Percentiles rank a stretch among this genome's conserved stretches.
Evolutionary conservation across 176 grass and related monocot species (phyloP).

Genomic region (Aegilops longissima): DNA sequence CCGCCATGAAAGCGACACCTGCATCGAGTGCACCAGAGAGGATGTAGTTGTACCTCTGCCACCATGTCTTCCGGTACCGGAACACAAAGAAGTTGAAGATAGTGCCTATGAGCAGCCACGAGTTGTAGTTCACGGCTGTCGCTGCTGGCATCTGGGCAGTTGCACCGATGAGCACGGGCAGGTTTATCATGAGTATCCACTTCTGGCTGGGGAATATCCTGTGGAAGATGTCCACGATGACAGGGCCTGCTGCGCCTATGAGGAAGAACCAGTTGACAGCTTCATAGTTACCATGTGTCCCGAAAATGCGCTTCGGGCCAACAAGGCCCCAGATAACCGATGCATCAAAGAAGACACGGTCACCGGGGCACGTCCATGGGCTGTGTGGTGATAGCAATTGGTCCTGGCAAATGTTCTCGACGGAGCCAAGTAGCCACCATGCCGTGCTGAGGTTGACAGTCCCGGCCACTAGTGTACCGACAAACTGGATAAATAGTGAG

Average conservation of each 20-base stretch:
- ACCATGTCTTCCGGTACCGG: slow-evolving; percentile 71
- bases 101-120: too few relatives aligned
- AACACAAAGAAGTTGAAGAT: too few relatives aligned
- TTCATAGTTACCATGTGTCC: slow-evolving; percentile 44
- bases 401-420: slow-evolving; percentile 51
- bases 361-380: background rate
- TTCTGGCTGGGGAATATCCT: slow-evolving; percentile 49
- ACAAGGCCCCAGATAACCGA: slow-evolving; percentile 89
- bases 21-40: slow-evolving; percentile 65
- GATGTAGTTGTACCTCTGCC: background rate
- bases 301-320: slow-evolving; percentile 59
- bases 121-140: background rate
- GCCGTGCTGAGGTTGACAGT: slow-evolving; percentile 56
- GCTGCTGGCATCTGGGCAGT: slow-evolving; percentile 69
- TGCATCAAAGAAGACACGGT: slow-evolving; percentile 40
- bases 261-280: slow-evolving; percentile 83
- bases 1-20: slow-evolving; percentile 81
- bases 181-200: slow-evolving; percentile 78
- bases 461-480: slow-evolving; percentile 66
- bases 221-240: slow-evolving; percentile 58
- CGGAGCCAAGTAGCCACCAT: slow-evolving; percentile 69
- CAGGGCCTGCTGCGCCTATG: slow-evolving; percentile 46
- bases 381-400: slow-evolving; percentile 51
- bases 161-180: slow-evolving; percentile 72
- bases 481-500: slow-evolving; percentile 8